A percentile compares a stretch with the other conserved stretches of the same genome.
phyloP scores from a whole-genome alignment of 2,329 filamentous ascomycete genomes.

The Fusarium cyanostomum region DNA sequence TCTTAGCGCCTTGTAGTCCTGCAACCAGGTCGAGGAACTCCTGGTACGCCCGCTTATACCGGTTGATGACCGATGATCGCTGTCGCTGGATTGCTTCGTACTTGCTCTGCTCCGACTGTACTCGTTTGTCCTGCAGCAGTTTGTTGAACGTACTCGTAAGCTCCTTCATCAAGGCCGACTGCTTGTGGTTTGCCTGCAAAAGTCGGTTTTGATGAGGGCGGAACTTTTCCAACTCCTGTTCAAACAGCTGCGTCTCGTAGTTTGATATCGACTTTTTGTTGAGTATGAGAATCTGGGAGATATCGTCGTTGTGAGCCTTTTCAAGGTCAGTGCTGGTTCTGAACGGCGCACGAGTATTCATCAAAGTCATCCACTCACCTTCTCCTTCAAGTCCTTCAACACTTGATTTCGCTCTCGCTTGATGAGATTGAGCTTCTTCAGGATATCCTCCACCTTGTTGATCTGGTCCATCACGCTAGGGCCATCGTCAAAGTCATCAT shows the following conservation, averaged over 20 bases:
- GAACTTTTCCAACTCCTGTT: slow-evolving; percentile 98
- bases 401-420: slow-evolving; percentile 93
- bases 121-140: slow-evolving; percentile 91
- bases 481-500: slow-evolving; percentile 87
- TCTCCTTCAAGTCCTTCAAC: slow-evolving; percentile 96
- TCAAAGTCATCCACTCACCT: slow-evolving; percentile 65
- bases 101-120: slow-evolving; percentile 92
- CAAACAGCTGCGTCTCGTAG: slow-evolving; percentile 91
- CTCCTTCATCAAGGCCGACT: slow-evolving; percentile 93
- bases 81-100: slow-evolving; percentile 90
- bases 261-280: slow-evolving; percentile 97
- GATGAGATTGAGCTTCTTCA: slow-evolving; percentile 90
- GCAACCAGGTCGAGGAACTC: slow-evolving; percentile 90
- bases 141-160: slow-evolving; percentile 87
- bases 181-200: slow-evolving; percentile 94
- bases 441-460: slow-evolving; percentile 83
- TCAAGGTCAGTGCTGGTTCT: slow-evolving; percentile 32
- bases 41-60: slow-evolving; percentile 91
- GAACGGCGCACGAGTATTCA: not conserved
- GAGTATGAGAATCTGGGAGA: slow-evolving; percentile 94
- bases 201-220: slow-evolving; percentile 90
- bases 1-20: slow-evolving; percentile 86
- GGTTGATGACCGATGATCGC: slow-evolving; percentile 80
- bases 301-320: slow-evolving; percentile 94
- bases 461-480: slow-evolving; percentile 91